Base-by-base conservation (phyloP, 106 monocot species). In the Platanthera guangdongensis region DNA sequence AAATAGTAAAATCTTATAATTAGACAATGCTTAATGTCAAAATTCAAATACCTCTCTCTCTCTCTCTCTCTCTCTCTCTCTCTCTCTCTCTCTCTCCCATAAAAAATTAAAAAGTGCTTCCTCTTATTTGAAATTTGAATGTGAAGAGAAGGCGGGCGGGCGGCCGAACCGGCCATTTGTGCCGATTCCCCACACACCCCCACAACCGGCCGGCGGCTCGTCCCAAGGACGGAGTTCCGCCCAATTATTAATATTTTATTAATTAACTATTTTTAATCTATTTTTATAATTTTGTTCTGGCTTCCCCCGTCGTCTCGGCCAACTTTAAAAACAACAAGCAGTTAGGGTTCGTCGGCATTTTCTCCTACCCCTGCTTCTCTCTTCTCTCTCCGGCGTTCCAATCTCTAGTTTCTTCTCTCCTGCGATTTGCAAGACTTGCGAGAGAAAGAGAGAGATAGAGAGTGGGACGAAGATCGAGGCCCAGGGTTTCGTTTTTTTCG, bases 211-310 rank as follows among this genome's bases (percentile, higher is more conserved):
- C 32, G 32, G 32, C 65, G 10, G 32, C 5, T 63, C 22, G 25
- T 45, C 12, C 14, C 14, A 14, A 53, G 14, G 14, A 10, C 14
- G 8, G 53, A 53, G 39, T 12, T 67, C 39, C 12, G 5, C 39
- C 22, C 25, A 30, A 67, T 32, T 67, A 30, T 67, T 67, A 67
- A 67, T 67, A 4, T 39, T 67, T 32, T 39, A 30, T 53, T 53
- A 53, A 1, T 39, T 5, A 67, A 67, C 67, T 22, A 9, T 30
- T 30, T 67, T 65, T 60, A 32, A 11, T 22, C 39, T 67, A 45
- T 67, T 67, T 53, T 67, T 67, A 39, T 67, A 12, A 67, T 67
- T 55, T 60, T 60, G 21, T 60, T 60, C 8, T 67, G 32, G 32
- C 67, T 67, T 13, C 67, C 39, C 65, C 59, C 59, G 2, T 60